These are phyloP conservation scores for Comarum palustre DNA, from an alignment of 306 rosid genomes.

Conservation along the genomic window DNA sequence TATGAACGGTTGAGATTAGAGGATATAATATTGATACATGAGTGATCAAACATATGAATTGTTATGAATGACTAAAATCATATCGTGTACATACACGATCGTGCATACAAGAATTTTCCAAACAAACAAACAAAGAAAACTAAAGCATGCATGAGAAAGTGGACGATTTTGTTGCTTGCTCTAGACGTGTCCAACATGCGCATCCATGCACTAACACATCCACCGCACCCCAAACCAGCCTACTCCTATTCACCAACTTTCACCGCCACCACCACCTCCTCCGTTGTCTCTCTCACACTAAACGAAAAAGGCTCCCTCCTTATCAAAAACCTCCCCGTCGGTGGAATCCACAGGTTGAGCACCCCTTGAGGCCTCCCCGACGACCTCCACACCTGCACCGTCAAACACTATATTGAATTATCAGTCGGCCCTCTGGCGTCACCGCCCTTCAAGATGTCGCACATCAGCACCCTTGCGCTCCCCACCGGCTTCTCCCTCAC, in stretches of 20 bases:
- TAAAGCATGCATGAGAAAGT: not conserved
- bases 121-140: no score
- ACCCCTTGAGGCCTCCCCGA: conserved; percentile 3
- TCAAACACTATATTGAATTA: not conserved
- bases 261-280: not conserved
- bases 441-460: conserved; percentile 29
- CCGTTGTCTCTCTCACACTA: not conserved
- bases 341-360: conserved; percentile 28
- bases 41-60: no score
- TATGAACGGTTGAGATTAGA: no score
- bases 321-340: conserved; percentile 26
- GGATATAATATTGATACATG: no score
- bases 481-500: conserved; percentile 31
- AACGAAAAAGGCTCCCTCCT: conserved; percentile 30
- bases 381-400: not conserved
- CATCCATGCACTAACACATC: not conserved
- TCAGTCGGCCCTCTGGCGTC: conserved; percentile 5
- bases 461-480: conserved; percentile 28
- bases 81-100: no score
- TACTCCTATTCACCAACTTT: not conserved
- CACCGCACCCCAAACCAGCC: not conserved
- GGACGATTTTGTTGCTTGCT: not conserved
- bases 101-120: no score
- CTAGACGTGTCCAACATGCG: not conserved
- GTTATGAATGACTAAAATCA: no score